Evolutionary conservation across 176 grass and related monocot genomes (phyloP), one percentile per base, ranked within the genome.

Genomic region (Triticum urartu): DNA sequence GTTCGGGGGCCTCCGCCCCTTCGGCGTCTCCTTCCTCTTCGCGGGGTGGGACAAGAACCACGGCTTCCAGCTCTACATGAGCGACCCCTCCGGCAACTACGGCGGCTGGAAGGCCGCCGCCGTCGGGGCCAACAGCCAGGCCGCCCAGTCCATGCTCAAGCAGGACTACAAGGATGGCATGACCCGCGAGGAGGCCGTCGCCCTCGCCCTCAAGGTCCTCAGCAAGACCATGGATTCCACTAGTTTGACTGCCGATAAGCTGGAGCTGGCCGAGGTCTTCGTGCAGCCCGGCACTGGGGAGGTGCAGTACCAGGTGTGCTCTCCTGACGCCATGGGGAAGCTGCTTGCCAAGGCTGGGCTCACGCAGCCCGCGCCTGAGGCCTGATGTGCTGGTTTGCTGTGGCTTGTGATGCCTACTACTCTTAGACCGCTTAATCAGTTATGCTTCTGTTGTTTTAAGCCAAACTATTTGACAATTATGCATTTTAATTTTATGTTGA

Each of bases 191-290:
- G 92, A 97, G 64, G 95, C 95, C 4, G 95, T 97, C 32, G 87
- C 89, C 24, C 88, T 97, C 7, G 95, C 92, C 5, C 86, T 97
- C 11, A 94, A 97, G 92, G 95, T 97, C 6, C 92, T 97, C 61
- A 92, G 90, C 90, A 97, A 97, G 90, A 97, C 95, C 26, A 97
- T 97, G 95, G 95, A 97, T 67, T 94, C 92, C 34, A 97, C 95
- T 26, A 97, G 95, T 71, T 69, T 97, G 79, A 97, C 92, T 1
- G 90, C 90, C 0, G 95, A 97, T 65, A 97, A 97, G 90, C 72
- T 94, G 73, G 95, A 97, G 88, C 90, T 97, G n/a, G 95, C 95
- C 3, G 95, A 97, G 84, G 85, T 97, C 50, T 92, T 89, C 72
- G 80, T 97, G 88, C 86, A 87, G 64, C 88, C 92, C 0, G 79